These are phyloP conservation scores for Heterobasidion parviporum DNA, from an alignment of 1,284 basidiomycete genomes.

Conservation along the genomic window DNA sequence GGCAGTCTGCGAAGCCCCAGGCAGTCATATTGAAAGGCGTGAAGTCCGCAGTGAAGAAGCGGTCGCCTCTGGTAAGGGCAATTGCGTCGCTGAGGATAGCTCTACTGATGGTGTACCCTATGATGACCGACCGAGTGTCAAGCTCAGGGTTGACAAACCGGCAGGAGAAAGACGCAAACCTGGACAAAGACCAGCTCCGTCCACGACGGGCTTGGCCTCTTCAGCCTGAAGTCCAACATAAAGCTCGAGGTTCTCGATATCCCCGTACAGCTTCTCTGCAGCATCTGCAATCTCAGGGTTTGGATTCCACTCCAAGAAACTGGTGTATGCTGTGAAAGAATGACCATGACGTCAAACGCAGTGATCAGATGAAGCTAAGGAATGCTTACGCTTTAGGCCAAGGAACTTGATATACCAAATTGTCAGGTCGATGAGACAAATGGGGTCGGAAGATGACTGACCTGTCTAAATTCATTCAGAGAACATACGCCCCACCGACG, in stretches of 20 bases:
- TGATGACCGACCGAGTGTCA: neutral
- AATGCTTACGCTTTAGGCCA: conserved; percentile 59
- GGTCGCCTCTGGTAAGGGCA: conserved; percentile 75
- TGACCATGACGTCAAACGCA: neutral
- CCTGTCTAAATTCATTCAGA: conserved; percentile 79
- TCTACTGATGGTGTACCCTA: conserved; percentile 77
- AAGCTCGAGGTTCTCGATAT: conserved; percentile 76
- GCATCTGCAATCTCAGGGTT: conserved; percentile 61
- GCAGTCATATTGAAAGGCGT: conserved; percentile 75
- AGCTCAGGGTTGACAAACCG: neutral
- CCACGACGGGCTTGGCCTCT: conserved; percentile 66
- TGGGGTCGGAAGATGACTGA: conserved; percentile 15
- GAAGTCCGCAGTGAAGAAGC: conserved; percentile 78
- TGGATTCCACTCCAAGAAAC: conserved; percentile 80
- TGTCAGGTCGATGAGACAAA: neutral
- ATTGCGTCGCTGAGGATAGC: conserved; percentile 88
- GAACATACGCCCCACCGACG: conserved; percentile 79
- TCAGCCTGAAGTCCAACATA: conserved; percentile 67
- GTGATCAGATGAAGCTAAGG: neutral
- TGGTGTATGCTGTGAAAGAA: conserved; percentile 37
- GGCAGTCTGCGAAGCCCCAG: conserved; percentile 77
- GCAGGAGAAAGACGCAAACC: conserved; percentile 28
- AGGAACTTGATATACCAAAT: conserved; percentile 40
- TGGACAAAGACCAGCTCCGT: conserved; percentile 77
- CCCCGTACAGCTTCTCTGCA: conserved; percentile 70